phyloP scores from a whole-genome alignment of 73 alveolate species.

The Loxodes magnus region DNA sequence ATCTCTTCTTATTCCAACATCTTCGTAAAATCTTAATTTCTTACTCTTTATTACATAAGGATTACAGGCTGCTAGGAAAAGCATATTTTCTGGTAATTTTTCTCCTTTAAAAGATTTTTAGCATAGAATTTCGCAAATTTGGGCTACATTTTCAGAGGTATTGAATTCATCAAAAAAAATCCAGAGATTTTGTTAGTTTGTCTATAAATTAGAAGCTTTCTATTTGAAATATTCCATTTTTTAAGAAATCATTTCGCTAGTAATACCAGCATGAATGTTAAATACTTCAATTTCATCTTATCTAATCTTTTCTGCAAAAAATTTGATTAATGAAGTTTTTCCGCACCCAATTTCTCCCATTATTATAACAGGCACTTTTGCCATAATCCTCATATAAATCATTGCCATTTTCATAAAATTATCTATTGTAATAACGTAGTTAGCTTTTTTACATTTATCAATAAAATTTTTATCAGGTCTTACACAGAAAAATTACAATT shows the following conservation, averaged over 20 bases:
- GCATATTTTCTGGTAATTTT: neutral
- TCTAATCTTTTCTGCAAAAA: slow-evolving; percentile 33
- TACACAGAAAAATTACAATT: neutral
- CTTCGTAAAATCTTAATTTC: neutral
- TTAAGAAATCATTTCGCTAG: slow-evolving; percentile 25
- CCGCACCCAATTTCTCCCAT: slow-evolving; percentile 81
- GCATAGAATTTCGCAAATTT: neutral
- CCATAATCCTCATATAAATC: slow-evolving; percentile 33
- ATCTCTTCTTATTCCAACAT: slow-evolving; percentile 5
- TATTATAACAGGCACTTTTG: slow-evolving; percentile 51
- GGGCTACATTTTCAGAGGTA: neutral
- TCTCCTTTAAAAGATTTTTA: neutral
- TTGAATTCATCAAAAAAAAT: slow-evolving; percentile 13
- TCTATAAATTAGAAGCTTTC: slow-evolving; percentile 22
- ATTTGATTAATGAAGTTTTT: slow-evolving; percentile 47
- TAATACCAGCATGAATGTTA: slow-evolving; percentile 51
- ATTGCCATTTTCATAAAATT: slow-evolving; percentile 30
- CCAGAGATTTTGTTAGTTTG: slow-evolving; percentile 14
- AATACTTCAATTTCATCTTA: slow-evolving; percentile 24
- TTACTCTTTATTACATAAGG: neutral
- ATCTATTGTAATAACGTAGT: slow-evolving; percentile 26
- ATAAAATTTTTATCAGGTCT: neutral
- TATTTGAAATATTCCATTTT: slow-evolving; percentile 20
- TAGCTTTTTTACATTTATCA: neutral
- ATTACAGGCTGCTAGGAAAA: slow-evolving; percentile 8